Conservation (phyloP, 2,329 filamentous ascomycete species). For the Emergomyces pasteurianus region DNA sequence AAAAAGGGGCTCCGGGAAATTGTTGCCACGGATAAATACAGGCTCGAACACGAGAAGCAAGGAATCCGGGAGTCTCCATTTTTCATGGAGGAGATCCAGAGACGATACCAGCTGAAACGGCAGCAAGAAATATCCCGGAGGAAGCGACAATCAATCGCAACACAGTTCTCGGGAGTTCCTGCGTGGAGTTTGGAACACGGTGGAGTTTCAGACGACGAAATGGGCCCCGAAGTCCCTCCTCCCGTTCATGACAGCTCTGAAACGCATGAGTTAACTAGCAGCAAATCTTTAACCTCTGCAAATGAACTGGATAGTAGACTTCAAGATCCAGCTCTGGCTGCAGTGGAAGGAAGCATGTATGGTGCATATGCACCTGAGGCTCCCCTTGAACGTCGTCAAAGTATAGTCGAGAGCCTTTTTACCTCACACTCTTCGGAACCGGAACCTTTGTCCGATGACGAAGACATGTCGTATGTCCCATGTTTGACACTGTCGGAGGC, state of each 20-base stretch:
- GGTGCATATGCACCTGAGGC: conserved; percentile 52
- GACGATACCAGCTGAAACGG: conserved; percentile 19
- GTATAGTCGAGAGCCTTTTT: conserved; percentile 58
- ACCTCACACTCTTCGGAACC: conserved; percentile 33
- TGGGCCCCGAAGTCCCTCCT: conserved; percentile 20
- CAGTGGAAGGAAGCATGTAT: conserved; percentile 67
- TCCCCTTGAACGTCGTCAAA: conserved; percentile 59
- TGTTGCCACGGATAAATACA: conserved; percentile 66
- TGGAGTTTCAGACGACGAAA: conserved; percentile 44
- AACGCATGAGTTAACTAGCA: conserved; percentile 41
- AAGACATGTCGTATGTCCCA: conserved; percentile 87
- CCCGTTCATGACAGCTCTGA: conserved; percentile 41
- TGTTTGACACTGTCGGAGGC: conserved; percentile 80
- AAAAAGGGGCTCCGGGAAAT: conserved; percentile 78
- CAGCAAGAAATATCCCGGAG: conserved; percentile 48
- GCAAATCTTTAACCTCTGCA: conserved; percentile 42
- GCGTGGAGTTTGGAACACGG: conserved; percentile 81
- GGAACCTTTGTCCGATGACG: conserved; percentile 43
- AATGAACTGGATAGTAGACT: conserved; percentile 22
- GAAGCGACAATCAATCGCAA: conserved; percentile 46
- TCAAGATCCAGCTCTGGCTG: conserved; percentile 31
- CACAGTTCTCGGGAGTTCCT: conserved; percentile 43
- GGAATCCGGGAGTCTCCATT: conserved; percentile 59
- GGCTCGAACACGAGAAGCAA: conserved; percentile 62
- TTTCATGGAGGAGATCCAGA: conserved; percentile 32